Evolutionary conservation across 106 monocot species (phyloP).

Genomic region (Dioscorea alata): DNA sequence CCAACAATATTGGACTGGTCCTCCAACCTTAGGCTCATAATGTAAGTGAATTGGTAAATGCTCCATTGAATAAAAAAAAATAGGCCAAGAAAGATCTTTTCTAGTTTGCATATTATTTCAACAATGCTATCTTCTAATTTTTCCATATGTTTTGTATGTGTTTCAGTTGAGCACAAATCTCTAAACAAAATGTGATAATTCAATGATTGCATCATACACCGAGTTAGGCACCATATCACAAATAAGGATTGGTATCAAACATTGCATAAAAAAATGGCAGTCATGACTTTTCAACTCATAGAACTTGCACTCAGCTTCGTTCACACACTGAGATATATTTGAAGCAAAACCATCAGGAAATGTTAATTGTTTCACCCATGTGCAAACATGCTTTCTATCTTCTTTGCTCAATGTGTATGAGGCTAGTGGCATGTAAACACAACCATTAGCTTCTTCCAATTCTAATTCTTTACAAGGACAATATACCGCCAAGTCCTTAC

Average conservation of each 20-base stretch:
- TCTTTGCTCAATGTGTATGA: neutral
- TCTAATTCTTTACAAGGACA: neutral
- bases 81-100: no score
- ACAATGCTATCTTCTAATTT: no score
- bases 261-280: neutral
- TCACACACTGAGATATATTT: neutral
- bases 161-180: no score
- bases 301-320: neutral
- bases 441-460: neutral
- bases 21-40: no score
- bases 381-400: neutral
- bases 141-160: no score
- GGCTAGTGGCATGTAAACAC: neutral
- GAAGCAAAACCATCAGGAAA: neutral
- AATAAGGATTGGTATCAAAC: neutral
- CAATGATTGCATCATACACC: neutral
- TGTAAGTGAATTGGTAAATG: no score
- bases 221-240: neutral
- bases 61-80: no score
- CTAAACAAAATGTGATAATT: no score
- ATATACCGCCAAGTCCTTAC: neutral
- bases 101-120: no score
- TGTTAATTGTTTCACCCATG: neutral
- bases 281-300: neutral
- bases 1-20: no score